Evolutionary conservation across 1,284 basidiomycete species (phyloP).

Genomic region (Thelephora terrestris): DNA sequence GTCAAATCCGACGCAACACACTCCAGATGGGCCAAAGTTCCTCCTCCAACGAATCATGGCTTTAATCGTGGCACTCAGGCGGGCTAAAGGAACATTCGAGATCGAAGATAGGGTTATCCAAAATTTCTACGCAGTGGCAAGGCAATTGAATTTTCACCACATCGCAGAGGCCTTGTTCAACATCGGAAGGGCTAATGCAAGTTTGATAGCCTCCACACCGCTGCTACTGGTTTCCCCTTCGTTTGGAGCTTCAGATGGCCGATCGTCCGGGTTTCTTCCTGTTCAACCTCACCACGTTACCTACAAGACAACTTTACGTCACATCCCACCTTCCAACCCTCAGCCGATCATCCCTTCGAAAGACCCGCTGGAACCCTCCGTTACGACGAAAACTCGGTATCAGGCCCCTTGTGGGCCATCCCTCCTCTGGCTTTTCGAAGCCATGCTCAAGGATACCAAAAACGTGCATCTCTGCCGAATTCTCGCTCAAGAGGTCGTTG

Average conservation of each 20-base stretch:
- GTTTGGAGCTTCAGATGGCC: background rate
- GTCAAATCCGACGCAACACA: background rate
- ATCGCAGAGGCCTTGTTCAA: constrained; percentile 16
- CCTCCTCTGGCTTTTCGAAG: constrained; percentile 40
- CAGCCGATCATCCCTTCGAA: background rate
- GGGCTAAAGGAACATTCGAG: background rate
- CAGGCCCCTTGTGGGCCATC: constrained; percentile 36
- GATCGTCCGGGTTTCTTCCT: background rate
- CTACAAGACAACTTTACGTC: too few species aligned
- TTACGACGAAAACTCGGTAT: constrained; percentile 24
- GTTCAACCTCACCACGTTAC: too few species aligned
- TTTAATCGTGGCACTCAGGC: background rate
- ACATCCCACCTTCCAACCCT: too few species aligned
- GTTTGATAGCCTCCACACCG: background rate
- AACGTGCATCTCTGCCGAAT: constrained; percentile 30
- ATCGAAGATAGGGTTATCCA: constrained; percentile 9
- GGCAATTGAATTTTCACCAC: constrained; percentile 6
- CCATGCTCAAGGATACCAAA: constrained; percentile 29
- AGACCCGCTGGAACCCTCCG: constrained; percentile 17
- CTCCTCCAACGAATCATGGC: background rate
- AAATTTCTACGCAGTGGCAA: constrained; percentile 19
- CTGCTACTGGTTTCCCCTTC: background rate
- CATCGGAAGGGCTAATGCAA: background rate
- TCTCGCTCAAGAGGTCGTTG: constrained; percentile 38
- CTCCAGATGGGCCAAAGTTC: background rate